Percentiles rank a stretch among this genome's conserved stretches.
phyloP scores from a whole-genome alignment of 108 stramenopile genomes.

The Epipyxis sp. region DNA sequence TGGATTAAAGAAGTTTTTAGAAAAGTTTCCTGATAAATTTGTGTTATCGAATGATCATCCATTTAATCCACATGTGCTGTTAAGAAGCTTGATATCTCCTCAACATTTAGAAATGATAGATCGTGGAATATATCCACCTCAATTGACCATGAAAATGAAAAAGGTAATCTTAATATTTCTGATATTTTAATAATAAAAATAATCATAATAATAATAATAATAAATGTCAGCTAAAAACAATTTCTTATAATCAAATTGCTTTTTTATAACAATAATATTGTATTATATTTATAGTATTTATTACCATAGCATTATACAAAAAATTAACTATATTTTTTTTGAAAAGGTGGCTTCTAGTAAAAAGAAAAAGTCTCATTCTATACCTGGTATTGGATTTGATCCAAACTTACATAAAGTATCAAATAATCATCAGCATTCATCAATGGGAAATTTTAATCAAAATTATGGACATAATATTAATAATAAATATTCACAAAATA shows the following conservation, averaged over 20 bases:
- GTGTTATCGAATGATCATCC: slow-evolving; percentile 55
- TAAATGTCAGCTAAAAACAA: too few species aligned
- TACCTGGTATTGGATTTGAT: too few species aligned
- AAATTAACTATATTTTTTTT: too few species aligned
- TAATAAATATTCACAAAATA: too few species aligned
- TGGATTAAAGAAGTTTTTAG: slow-evolving; percentile 59
- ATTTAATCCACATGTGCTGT: slow-evolving; percentile 57
- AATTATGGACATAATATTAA: too few species aligned
- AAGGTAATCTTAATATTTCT: too few species aligned
- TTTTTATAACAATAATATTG: neutral
- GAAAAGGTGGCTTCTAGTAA: neutral
- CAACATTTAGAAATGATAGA: slow-evolving; percentile 21
- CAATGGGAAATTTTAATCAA: too few species aligned
- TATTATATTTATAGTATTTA: neutral
- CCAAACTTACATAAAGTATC: too few species aligned
- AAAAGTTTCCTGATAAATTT: slow-evolving; percentile 53
- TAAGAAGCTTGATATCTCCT: neutral
- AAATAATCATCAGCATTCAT: too few species aligned
- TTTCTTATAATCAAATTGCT: neutral
- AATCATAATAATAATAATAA: too few species aligned
- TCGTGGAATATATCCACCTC: neutral
- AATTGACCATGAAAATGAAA: neutral
- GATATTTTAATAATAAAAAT: too few species aligned
- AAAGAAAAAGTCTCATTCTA: neutral
- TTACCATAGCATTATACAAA: too few species aligned